phyloP scores from a whole-genome alignment of 75 land plant species.

The Chamaecyparis obtusa region DNA sequence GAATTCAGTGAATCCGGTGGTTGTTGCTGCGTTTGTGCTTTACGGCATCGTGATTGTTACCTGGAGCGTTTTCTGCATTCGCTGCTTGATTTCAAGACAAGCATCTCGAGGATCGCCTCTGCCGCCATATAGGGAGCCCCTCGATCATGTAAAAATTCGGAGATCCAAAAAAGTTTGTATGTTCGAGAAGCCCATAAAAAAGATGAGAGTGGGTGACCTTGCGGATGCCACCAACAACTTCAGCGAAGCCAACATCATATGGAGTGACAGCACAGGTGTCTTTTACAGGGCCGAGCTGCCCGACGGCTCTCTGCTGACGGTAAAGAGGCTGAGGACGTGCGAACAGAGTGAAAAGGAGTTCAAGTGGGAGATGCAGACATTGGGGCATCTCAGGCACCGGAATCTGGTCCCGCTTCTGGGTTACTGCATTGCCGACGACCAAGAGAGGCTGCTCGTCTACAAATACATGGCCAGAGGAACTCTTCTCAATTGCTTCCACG shows the following conservation, averaged over 20 bases:
- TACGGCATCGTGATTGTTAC: background rate
- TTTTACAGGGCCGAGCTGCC: no score
- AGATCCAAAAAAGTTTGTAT: constrained; percentile 39
- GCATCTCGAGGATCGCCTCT: background rate
- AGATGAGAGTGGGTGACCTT: constrained; percentile 69
- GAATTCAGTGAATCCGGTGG: background rate
- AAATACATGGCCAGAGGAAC: no score
- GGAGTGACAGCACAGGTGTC: no score
- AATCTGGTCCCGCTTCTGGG: no score
- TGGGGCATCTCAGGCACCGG: no score
- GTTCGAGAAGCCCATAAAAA: constrained; percentile 79
- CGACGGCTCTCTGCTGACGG: no score
- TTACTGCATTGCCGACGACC: no score
- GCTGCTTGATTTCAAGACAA: background rate
- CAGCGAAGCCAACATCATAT: constrained; percentile 45
- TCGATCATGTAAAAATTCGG: background rate
- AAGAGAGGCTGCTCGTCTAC: no score
- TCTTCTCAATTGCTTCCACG: no score
- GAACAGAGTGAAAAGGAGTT: no score
- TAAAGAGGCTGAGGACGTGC: no score
- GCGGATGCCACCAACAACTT: constrained; percentile 78
- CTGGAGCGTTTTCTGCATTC: background rate
- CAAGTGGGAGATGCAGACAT: no score
- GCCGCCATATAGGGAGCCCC: background rate
- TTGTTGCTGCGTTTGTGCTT: background rate